Conservation (phyloP, 768 basidiomycete species). For the Suillus discolor region DNA sequence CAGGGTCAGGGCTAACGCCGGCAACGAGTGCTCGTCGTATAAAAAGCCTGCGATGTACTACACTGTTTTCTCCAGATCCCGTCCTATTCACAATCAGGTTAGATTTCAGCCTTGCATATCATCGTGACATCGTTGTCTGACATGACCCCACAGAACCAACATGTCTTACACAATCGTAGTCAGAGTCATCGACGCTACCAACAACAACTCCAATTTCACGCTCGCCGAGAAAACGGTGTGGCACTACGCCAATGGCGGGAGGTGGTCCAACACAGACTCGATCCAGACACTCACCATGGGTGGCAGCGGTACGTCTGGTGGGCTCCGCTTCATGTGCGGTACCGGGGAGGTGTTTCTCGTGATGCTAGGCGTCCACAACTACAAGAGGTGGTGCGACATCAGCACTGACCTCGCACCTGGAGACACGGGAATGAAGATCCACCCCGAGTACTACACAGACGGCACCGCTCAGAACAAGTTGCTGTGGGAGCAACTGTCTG, state of each 20-base stretch:
- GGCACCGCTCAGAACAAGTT: background rate
- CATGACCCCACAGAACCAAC: background rate
- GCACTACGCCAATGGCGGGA: conserved; percentile 18
- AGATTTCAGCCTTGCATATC: background rate
- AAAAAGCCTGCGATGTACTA: too few relatives aligned
- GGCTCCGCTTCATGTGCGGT: conserved; percentile 35
- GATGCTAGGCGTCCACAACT: conserved; percentile 42
- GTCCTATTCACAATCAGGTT: too few relatives aligned
- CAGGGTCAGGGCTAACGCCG: too few relatives aligned
- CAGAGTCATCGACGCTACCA: background rate
- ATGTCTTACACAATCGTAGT: background rate
- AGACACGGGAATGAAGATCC: conserved; percentile 28
- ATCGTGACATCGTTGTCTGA: background rate
- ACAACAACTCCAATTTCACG: background rate
- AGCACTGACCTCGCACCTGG: conserved; percentile 31
- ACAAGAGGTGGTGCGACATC: conserved; percentile 42
- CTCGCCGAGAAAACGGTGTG: background rate
- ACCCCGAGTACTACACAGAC: conserved; percentile 11
- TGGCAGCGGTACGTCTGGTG: conserved; percentile 44
- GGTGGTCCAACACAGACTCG: conserved; percentile 30
- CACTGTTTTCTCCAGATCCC: too few relatives aligned
- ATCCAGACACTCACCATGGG: conserved; percentile 34
- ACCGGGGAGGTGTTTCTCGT: conserved; percentile 35
- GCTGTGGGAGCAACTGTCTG: background rate
- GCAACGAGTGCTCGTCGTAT: too few relatives aligned